These are phyloP conservation scores for Ophiocordyceps sinensis DNA, from an alignment of 2,329 filamentous ascomycete genomes.

Conservation along the genomic window DNA sequence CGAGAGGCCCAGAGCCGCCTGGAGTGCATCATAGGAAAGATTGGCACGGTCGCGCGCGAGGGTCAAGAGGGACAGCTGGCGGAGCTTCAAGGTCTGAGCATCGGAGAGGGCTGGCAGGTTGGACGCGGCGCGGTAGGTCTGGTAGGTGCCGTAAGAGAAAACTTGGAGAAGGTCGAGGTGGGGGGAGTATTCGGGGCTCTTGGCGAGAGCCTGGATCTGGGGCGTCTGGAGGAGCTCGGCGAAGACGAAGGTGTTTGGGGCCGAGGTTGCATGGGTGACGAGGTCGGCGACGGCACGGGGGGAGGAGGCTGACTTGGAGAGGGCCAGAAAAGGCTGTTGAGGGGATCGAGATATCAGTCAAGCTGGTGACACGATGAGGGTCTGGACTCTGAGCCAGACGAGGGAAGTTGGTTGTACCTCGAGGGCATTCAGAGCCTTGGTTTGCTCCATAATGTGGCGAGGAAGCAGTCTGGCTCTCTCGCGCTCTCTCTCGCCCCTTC, in stretches of 20 bases:
- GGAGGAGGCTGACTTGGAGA: conserved; percentile 73
- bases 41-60: conserved; percentile 53
- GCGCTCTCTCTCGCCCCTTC: too few relatives aligned
- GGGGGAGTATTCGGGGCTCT: conserved; percentile 42
- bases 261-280: conserved; percentile 76
- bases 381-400: conserved; percentile 13
- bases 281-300: conserved; percentile 76
- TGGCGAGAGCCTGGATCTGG: conserved; percentile 59
- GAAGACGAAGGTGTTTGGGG: conserved; percentile 82
- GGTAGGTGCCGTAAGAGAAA: conserved; percentile 86
- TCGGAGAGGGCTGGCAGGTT: conserved; percentile 56
- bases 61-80: conserved; percentile 76
- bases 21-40: conserved; percentile 61
- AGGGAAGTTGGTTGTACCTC: conserved; percentile 28
- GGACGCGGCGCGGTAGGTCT: conserved; percentile 43
- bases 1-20: conserved; percentile 49
- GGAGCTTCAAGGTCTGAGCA: conserved; percentile 69
- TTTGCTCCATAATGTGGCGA: conserved; percentile 50
- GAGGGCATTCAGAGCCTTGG: conserved; percentile 48
- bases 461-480: not conserved
- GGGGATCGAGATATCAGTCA: conserved; percentile 9
- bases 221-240: conserved; percentile 76
- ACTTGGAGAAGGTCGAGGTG: conserved; percentile 65
- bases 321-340: conserved; percentile 72
- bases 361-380: not conserved